A percentile compares a stretch with the other conserved stretches of the same genome.
Evolutionary conservation across 805 yeast species (phyloP).

Genomic region (Sungouiella blattae): DNA sequence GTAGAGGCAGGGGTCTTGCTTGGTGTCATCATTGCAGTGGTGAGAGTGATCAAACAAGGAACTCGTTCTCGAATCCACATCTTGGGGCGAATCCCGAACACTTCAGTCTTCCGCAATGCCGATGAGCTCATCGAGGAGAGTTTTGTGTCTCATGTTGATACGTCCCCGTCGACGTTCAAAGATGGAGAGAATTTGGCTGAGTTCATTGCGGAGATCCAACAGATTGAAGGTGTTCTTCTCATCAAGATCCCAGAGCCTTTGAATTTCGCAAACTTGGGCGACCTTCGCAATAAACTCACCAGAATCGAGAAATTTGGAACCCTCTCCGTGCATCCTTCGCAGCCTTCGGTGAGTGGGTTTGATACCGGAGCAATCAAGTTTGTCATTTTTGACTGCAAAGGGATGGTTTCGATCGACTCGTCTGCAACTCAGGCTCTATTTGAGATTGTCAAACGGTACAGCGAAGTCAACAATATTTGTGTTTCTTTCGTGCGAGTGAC

Average conservation of each 20-base stretch:
- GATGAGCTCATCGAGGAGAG: slow-evolving; percentile 52
- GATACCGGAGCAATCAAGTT: slow-evolving; percentile 42
- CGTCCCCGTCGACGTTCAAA: slow-evolving; percentile 23
- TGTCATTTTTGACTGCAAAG: slow-evolving; percentile 73
- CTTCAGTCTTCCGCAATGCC: slow-evolving; percentile 64
- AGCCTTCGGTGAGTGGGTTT: slow-evolving; percentile 46
- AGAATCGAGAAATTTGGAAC: slow-evolving; percentile 79
- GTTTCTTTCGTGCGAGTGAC: slow-evolving; percentile 65
- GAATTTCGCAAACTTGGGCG: slow-evolving; percentile 82
- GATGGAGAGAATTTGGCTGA: slow-evolving; percentile 1
- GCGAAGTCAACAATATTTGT: slow-evolving; percentile 45
- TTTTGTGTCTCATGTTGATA: slow-evolving; percentile 17
- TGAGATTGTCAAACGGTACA: slow-evolving; percentile 57
- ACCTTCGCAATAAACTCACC: slow-evolving; percentile 60
- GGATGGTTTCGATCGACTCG: slow-evolving; percentile 78
- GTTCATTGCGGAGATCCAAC: slow-evolving; percentile 33
- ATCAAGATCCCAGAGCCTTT: slow-evolving; percentile 85
- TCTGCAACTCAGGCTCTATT: slow-evolving; percentile 70
- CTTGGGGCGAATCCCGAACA: slow-evolving; percentile 39
- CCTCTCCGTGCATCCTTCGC: slow-evolving; percentile 70
- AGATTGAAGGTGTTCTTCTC: slow-evolving; percentile 68
- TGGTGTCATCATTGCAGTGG: slow-evolving; percentile 33
- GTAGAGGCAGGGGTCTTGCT: slow-evolving; percentile 36
- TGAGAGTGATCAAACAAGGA: slow-evolving; percentile 35
- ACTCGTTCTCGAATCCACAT: slow-evolving; percentile 43